Evolutionary conservation across 257 asterid species (phyloP).

Genomic region (Anisodus acutangulus): DNA sequence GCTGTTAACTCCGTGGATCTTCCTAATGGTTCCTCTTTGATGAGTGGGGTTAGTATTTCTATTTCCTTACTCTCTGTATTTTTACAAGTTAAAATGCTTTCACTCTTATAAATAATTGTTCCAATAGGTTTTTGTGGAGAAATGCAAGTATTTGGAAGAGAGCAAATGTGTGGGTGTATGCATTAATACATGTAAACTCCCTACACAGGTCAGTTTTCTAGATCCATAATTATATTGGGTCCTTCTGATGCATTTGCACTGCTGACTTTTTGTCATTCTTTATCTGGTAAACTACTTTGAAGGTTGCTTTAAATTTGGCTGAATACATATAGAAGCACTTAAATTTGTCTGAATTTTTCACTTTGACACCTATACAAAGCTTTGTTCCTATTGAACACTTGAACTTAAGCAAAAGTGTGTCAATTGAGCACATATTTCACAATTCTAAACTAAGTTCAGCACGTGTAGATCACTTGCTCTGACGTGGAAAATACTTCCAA

Average conservation of each 20-base stretch:
- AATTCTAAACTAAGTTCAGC: no score
- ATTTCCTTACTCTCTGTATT: neutral
- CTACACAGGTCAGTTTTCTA: slow-evolving; percentile 70
- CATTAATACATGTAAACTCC: slow-evolving; percentile 85
- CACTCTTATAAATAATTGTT: neutral
- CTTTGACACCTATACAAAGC: no score
- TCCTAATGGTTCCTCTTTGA: slow-evolving; percentile 68
- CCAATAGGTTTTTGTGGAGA: slow-evolving; percentile 75
- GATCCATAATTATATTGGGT: neutral
- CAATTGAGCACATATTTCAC: no score
- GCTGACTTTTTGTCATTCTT: neutral
- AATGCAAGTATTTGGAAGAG: slow-evolving; percentile 90
- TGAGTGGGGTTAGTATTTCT: slow-evolving; percentile 65
- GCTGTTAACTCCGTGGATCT: slow-evolving; percentile 66
- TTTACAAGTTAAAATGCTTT: neutral
- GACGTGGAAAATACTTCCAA: no score
- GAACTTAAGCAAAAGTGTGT: no score
- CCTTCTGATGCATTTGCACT: slow-evolving; percentile 22
- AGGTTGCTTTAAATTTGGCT: neutral
- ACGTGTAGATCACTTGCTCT: no score
- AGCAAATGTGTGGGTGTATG: slow-evolving; percentile 93
- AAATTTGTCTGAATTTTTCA: no score
- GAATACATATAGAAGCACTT: no score
- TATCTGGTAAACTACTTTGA: slow-evolving; percentile 12
- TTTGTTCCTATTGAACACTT: no score